phyloP scores from a whole-genome alignment of 495 filamentous ascomycete genomes.

The Darksidea phi region DNA sequence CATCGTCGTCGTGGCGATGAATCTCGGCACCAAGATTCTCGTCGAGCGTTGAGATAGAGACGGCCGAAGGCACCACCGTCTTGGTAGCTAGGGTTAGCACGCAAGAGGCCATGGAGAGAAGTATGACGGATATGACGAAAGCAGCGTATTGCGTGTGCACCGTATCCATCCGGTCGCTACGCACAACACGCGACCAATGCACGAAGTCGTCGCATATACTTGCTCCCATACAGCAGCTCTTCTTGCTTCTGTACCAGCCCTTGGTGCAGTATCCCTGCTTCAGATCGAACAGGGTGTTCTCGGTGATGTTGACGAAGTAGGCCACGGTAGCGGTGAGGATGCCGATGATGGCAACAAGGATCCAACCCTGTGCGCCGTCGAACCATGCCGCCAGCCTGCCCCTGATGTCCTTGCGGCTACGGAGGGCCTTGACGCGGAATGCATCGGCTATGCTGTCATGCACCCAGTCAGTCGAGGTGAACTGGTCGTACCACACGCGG shows the following conservation, averaged over 20 bases:
- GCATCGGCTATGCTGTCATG: conserved; percentile 96
- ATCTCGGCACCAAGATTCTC: conserved; percentile 62
- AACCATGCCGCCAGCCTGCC: conserved; percentile 74
- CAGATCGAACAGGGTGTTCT: conserved; percentile 79
- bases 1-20: conserved; percentile 34
- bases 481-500: conserved; percentile 97
- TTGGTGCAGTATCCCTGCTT: conserved; percentile 84
- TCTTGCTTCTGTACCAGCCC: conserved; percentile 69
- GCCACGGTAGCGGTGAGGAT: conserved; percentile 82
- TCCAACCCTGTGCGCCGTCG: conserved; percentile 92
- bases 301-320: conserved; percentile 84
- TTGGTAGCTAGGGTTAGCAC: conserved; percentile 80
- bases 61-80: conserved; percentile 84
- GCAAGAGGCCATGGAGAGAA: conserved; percentile 74
- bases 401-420: conserved; percentile 77
- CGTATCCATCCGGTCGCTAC: conserved; percentile 53
- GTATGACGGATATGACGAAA: conserved; percentile 68
- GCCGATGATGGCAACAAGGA: conserved; percentile 87
- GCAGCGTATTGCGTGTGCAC: conserved; percentile 70
- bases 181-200: conserved; percentile 70
- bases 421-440: conserved; percentile 77
- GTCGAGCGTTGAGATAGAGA: conserved; percentile 82
- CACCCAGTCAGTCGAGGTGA: conserved; percentile 98
- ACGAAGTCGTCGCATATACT: conserved; percentile 66
- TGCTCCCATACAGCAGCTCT: conserved; percentile 69